These are phyloP conservation scores for Phaeosphaeriaceae sp. DNA, from an alignment of 2,329 filamentous ascomycete species.

Conservation along the genomic window DNA sequence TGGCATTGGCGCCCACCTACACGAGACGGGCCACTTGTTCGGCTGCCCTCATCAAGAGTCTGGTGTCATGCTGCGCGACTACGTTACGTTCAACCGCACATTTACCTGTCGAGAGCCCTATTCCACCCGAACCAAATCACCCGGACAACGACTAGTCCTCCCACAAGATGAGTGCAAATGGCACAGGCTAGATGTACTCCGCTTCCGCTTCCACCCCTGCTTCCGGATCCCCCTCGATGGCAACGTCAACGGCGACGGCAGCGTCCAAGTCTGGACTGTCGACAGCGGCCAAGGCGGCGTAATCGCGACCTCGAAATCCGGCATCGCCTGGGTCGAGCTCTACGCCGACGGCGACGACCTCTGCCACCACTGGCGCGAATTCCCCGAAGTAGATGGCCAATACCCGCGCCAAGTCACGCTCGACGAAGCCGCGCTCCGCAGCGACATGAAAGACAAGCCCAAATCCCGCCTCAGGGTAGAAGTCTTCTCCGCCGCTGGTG, in stretches of 20 bases:
- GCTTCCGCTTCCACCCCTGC: conserved; percentile 88
- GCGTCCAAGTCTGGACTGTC: conserved; percentile 84
- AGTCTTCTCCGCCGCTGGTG: conserved; percentile 78
- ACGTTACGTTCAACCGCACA: conserved; percentile 80
- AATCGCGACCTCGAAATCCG: conserved; percentile 80
- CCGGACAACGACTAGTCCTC: conserved; percentile 73
- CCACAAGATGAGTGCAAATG: conserved; percentile 85
- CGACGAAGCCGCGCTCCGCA: conserved; percentile 76
- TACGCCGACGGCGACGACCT: conserved; percentile 79
- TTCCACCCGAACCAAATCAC: conserved; percentile 83
- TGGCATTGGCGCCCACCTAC: conserved; percentile 89
- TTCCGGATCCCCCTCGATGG: conserved; percentile 83
- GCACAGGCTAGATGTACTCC: conserved; percentile 87
- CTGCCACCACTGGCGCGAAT: conserved; percentile 84
- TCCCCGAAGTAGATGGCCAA: conserved; percentile 64
- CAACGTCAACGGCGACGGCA: conserved; percentile 67
- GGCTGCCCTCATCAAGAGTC: conserved; percentile 88
- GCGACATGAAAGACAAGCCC: conserved; percentile 74
- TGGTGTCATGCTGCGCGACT: conserved; percentile 92
- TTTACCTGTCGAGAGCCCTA: conserved; percentile 84
- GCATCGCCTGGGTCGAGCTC: conserved; percentile 85
- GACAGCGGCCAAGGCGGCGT: conserved; percentile 78
- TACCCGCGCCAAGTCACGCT: conserved; percentile 76
- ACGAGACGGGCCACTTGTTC: conserved; percentile 88
- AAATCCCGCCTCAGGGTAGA: conserved; percentile 73